phyloP scores from a whole-genome alignment of 495 filamentous ascomycete species.

The Parmelia sp. region DNA sequence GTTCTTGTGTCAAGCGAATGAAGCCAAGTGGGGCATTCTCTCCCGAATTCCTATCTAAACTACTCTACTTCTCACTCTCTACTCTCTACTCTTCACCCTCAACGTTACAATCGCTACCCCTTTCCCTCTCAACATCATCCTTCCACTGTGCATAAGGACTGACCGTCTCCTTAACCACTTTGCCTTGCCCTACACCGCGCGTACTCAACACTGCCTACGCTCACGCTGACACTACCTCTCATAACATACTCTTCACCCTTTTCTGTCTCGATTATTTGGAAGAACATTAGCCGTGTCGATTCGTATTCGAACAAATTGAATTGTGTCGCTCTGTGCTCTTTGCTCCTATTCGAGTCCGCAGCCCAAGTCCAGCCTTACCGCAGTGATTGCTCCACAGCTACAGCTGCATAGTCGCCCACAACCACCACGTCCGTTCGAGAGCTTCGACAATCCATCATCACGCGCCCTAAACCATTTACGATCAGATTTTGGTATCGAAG shows the following conservation, averaged over 20 bases:
- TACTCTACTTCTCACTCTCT: not conserved
- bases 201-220: not conserved
- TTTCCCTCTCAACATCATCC: not conserved
- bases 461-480: conserved; percentile 18
- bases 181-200: not conserved
- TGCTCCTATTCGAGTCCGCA: not conserved
- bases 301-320: not conserved
- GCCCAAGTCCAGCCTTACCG: conserved; percentile 1
- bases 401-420: conserved; percentile 6
- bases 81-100: not conserved
- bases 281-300: not conserved
- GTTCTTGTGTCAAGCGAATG: not conserved
- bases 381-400: conserved; percentile 2
- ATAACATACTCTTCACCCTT: not conserved
- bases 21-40: not conserved
- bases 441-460: not conserved
- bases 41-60: not conserved
- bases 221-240: not conserved
- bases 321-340: not conserved
- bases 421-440: conserved; percentile 7
- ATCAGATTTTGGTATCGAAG: not conserved
- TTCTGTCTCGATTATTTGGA: not conserved
- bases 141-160: not conserved
- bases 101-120: not conserved
- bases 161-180: not conserved